These are phyloP conservation scores for Lophium mytilinum DNA, from an alignment of 495 filamentous ascomycete species.

Conservation along the genomic window DNA sequence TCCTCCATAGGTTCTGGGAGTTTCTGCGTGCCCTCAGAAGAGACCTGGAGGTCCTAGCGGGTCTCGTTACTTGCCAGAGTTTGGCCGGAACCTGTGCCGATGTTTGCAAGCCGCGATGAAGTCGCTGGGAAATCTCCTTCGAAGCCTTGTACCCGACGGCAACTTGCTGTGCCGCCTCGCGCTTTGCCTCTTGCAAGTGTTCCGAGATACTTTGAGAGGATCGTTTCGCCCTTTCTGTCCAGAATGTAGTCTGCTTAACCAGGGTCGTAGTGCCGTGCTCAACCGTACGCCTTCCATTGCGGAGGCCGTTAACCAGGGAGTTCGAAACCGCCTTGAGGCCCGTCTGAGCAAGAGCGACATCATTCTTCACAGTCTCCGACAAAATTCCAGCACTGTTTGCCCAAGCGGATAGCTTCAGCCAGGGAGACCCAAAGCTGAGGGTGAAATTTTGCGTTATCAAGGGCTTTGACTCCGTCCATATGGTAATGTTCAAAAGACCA, in stretches of 20 bases:
- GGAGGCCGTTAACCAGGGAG: not conserved
- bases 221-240: slow-evolving; percentile 3
- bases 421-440: slow-evolving; percentile 55
- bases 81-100: not conserved
- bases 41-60: not conserved
- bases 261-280: slow-evolving; percentile 1
- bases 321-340: slow-evolving; percentile 5
- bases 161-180: slow-evolving; percentile 3
- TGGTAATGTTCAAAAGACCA: slow-evolving; percentile 49
- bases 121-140: not conserved
- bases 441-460: slow-evolving; percentile 45
- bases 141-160: not conserved
- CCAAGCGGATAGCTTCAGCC: slow-evolving; percentile 53
- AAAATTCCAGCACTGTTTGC: slow-evolving; percentile 15
- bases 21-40: not conserved
- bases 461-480: slow-evolving; percentile 46
- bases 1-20: not conserved
- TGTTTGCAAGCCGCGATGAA: not conserved
- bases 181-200: slow-evolving; percentile 10
- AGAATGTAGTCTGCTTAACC: slow-evolving; percentile 2
- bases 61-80: not conserved
- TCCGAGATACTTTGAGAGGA: slow-evolving; percentile 5
- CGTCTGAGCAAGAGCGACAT: slow-evolving; percentile 5
- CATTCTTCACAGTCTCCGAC: slow-evolving; percentile 1
- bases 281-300: not conserved